phyloP scores from a whole-genome alignment of 192 early-diverging fungal genomes.

The Backusella parvicylindrica region DNA sequence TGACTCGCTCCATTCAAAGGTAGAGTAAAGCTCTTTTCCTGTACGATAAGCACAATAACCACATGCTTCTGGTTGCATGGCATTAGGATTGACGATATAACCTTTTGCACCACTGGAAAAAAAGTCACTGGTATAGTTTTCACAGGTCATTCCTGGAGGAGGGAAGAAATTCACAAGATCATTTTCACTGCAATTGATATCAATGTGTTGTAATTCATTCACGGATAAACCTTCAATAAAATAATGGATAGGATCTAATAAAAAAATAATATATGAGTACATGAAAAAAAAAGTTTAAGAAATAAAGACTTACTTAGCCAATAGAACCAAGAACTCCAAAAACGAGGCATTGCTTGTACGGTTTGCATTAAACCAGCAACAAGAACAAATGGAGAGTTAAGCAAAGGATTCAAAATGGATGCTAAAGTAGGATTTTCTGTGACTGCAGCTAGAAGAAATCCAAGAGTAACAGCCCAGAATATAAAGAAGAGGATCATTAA shows the following conservation, averaged over 20 bases:
- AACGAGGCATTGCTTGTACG: slow-evolving; percentile 57
- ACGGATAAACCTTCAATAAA: slow-evolving; percentile 61
- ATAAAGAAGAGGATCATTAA: slow-evolving; percentile 54
- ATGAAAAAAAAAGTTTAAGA: neutral
- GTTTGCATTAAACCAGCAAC: slow-evolving; percentile 70
- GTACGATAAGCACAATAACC: slow-evolving; percentile 56
- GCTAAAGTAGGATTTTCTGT: slow-evolving; percentile 56
- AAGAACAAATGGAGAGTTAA: slow-evolving; percentile 60
- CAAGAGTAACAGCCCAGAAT: slow-evolving; percentile 63
- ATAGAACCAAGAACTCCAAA: slow-evolving; percentile 73
- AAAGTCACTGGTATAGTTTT: slow-evolving; percentile 38
- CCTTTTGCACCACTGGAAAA: slow-evolving; percentile 2
- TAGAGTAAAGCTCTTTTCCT: slow-evolving; percentile 54
- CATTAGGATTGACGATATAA: slow-evolving; percentile 6
- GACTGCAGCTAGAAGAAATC: slow-evolving; percentile 62
- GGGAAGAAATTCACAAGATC: slow-evolving; percentile 57
- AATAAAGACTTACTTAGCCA: slow-evolving; percentile 33
- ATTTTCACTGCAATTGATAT: slow-evolving; percentile 39
- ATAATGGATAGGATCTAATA: slow-evolving; percentile 56
- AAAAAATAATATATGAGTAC: neutral
- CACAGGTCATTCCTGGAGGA: slow-evolving; percentile 59
- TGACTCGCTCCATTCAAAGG: slow-evolving; percentile 49
- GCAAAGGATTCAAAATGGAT: slow-evolving; percentile 62
- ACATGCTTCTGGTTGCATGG: slow-evolving; percentile 40
- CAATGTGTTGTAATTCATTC: slow-evolving; percentile 52